Evolutionary conservation across 345 rosid species (phyloP).

Genomic region (Nephelium lappaceum): DNA sequence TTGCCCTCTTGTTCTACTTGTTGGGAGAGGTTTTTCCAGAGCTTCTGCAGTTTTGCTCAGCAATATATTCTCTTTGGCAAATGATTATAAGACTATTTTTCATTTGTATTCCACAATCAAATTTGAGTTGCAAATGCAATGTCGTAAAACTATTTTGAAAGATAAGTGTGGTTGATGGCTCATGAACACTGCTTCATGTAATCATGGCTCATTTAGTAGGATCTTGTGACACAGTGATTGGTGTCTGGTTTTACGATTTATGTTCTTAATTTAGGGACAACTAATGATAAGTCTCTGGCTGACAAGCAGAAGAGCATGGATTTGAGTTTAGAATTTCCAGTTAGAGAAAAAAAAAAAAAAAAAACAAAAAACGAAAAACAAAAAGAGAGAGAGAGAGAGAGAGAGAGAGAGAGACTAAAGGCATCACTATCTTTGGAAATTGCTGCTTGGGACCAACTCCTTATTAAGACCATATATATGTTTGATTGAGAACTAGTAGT

Average conservation of each 20-base stretch:
- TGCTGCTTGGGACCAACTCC: neutral
- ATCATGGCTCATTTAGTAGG: neutral
- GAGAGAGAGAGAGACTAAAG: too few relatives aligned
- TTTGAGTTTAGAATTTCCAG: too few relatives aligned
- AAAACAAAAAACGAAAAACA: too few relatives aligned
- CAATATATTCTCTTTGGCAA: neutral
- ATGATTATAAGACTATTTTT: neutral
- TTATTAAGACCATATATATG: neutral
- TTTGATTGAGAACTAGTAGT: neutral
- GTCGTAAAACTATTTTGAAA: neutral
- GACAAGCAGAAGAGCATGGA: neutral
- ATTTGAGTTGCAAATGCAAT: neutral
- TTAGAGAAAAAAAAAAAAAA: too few relatives aligned
- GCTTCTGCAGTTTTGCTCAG: neutral
- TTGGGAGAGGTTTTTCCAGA: neutral
- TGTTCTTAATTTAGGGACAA: neutral
- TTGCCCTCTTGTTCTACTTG: neutral
- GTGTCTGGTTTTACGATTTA: neutral
- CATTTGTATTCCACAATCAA: neutral
- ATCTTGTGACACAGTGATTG: constrained; percentile 2
- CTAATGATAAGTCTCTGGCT: neutral
- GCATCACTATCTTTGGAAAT: neutral
- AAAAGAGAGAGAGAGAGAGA: too few relatives aligned
- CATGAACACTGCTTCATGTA: neutral
- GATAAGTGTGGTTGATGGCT: neutral